Evolutionary conservation across 169 alveolate species (phyloP).

Genomic region (Perkinsus olseni): DNA sequence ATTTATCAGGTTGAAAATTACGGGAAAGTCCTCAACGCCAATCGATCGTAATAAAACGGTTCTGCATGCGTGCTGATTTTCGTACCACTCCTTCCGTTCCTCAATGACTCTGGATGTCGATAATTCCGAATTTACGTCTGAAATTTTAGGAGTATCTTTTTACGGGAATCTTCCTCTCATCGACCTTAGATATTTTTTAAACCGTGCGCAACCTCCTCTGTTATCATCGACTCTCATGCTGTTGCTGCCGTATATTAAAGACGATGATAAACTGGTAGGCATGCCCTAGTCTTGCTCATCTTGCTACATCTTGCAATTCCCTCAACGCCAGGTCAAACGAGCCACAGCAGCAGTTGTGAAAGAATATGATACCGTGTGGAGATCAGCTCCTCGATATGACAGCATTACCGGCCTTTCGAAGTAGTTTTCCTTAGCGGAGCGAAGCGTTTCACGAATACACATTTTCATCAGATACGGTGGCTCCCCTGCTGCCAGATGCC

Average conservation of each 20-base stretch:
- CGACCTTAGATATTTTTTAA: neutral
- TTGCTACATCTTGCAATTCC: neutral
- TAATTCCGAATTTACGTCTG: no score
- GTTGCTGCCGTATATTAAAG: neutral
- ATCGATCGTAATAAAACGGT: neutral
- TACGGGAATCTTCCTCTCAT: no score
- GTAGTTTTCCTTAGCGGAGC: neutral
- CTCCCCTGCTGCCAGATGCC: neutral
- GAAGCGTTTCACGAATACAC: neutral
- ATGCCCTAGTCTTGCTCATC: neutral
- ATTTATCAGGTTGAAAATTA: neutral
- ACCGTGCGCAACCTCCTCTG: neutral
- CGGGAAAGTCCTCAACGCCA: neutral
- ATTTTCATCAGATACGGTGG: neutral
- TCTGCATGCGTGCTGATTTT: neutral
- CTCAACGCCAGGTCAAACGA: neutral
- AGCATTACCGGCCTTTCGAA: neutral
- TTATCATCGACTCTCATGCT: neutral
- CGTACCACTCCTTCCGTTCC: no score
- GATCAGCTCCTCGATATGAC: neutral
- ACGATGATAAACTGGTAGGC: neutral
- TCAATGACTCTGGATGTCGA: no score
- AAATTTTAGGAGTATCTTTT: no score
- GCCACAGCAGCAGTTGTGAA: neutral
- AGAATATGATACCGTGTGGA: neutral